These are phyloP conservation scores for Strigomonas culicis DNA, from an alignment of 208 protist genomes.

Conservation along the genomic window DNA sequence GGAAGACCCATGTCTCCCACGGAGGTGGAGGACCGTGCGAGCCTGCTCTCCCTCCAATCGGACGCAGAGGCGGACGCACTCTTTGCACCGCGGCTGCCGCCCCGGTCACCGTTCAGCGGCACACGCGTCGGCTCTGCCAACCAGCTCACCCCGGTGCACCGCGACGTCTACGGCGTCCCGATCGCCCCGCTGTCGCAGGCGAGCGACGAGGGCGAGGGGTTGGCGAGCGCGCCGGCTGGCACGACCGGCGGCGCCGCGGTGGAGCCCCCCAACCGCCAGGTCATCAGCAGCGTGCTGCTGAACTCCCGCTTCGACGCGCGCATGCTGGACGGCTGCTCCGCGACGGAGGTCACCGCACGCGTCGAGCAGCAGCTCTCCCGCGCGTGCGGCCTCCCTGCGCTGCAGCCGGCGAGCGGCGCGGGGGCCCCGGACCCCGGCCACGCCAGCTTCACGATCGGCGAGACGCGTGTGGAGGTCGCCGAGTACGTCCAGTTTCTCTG, in stretches of 20 bases:
- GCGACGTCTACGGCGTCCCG: background rate
- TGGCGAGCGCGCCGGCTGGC: background rate
- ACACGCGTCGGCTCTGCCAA: background rate
- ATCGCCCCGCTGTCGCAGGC: background rate
- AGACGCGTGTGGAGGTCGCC: too few species aligned
- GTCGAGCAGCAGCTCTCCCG: too few species aligned
- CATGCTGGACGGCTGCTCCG: too few species aligned
- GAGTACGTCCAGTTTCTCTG: too few species aligned
- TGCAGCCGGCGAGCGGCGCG: too few species aligned
- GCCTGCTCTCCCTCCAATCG: conserved; percentile 19
- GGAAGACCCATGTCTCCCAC: too few species aligned
- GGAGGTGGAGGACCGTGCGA: background rate
- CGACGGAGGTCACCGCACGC: too few species aligned
- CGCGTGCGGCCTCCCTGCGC: too few species aligned
- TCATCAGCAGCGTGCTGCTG: background rate
- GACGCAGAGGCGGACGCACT: conserved; percentile 16
- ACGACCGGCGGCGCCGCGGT: background rate
- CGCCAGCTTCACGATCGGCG: background rate
- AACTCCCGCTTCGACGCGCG: conserved; percentile 6
- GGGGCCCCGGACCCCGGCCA: too few species aligned
- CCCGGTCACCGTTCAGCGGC: background rate
- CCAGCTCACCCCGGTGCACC: background rate
- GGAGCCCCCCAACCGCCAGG: background rate
- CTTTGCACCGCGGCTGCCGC: too few species aligned
- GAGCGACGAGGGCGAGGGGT: background rate